Evolutionary conservation across 768 basidiomycete species (phyloP), one percentile per base, ranked within the genome.

Genomic region (Lactifluus echinatus): DNA sequence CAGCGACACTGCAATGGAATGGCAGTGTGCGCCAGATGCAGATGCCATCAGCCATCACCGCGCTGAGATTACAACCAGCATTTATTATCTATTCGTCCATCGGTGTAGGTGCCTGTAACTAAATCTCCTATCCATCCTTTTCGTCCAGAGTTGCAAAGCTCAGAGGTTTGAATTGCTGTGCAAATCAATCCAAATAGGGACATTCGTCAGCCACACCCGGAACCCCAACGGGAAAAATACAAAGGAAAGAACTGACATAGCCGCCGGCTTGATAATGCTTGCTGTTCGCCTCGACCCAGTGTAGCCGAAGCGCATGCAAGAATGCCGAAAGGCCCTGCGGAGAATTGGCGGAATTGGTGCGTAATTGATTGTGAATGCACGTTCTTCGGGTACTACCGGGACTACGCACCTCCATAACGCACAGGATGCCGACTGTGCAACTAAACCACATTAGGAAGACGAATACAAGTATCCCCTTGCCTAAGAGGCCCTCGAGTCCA

Each of bases 231-330:
- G 11, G 10, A 54, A 14, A 21, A 34, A 31, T 31, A 31, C 19
- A 49, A 31, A 36, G 5, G 10, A 26, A 31, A 37, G 11, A n/a
- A 85, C 87, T 70, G 74, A 92, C 90, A 76, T 93, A 82, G 70
- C 92, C 93, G 57, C 81, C 87, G 33, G 89, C 93, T 71, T 88
- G 83, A 69, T 87, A 95, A 68, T 93, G 92, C 77, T 96, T 95
- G 74, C 93, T 93, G 75, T 95, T 96, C 52, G 87, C 91, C 72
- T 98, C 94, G 57, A 97, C 95, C 93, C 95, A 98, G 72, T 97
- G 95, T 64, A 97, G 78, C 67, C 95, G 85, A 61, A 98, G 80
- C 7, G 95, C 95, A 71, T 98, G 95, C 70, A 97, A 72, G 76
- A 98, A 97, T 36, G 95, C 95, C 66, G 89, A 92, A 33, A 97